phyloP scores from a whole-genome alignment of 192 early-diverging fungal species.

The Umbelopsis sp. region DNA sequence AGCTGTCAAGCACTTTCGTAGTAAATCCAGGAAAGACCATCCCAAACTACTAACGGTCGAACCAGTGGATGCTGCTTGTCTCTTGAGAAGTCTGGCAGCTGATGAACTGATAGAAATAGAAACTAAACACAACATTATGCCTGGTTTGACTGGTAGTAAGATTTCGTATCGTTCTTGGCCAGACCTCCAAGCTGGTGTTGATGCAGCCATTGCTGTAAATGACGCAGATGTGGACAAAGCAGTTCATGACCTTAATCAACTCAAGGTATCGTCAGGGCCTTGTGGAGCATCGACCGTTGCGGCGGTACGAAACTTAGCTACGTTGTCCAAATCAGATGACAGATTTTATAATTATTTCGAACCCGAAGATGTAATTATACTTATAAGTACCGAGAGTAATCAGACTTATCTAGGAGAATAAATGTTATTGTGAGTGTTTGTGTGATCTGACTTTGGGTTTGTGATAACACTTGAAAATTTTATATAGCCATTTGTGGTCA shows the following conservation, averaged over 20 bases:
- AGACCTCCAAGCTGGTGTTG: neutral
- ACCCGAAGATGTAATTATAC: neutral
- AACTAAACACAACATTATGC: neutral
- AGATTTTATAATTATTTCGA: neutral
- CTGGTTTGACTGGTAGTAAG: neutral
- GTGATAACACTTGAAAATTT: neutral
- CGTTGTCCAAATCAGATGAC: neutral
- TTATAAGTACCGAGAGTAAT: constrained; percentile 9
- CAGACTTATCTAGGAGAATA: neutral
- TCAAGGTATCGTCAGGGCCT: neutral
- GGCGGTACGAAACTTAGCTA: neutral
- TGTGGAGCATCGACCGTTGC: constrained; percentile 8
- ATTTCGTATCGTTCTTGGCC: constrained; percentile 9
- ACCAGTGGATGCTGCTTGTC: constrained; percentile 1
- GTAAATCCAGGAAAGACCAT: neutral
- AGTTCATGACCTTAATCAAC: neutral
- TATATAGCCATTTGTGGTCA: neutral
- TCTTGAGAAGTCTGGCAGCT: neutral
- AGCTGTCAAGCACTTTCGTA: constrained; percentile 4
- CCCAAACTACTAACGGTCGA: neutral
- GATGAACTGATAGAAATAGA: neutral
- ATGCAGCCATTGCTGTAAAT: constrained; percentile 6
- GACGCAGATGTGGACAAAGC: constrained; percentile 1
- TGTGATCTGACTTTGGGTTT: neutral
- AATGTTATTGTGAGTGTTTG: neutral